These are phyloP conservation scores for Ganoderma meredithae DNA, from an alignment of 1,284 basidiomycete genomes.

Conservation along the genomic window DNA sequence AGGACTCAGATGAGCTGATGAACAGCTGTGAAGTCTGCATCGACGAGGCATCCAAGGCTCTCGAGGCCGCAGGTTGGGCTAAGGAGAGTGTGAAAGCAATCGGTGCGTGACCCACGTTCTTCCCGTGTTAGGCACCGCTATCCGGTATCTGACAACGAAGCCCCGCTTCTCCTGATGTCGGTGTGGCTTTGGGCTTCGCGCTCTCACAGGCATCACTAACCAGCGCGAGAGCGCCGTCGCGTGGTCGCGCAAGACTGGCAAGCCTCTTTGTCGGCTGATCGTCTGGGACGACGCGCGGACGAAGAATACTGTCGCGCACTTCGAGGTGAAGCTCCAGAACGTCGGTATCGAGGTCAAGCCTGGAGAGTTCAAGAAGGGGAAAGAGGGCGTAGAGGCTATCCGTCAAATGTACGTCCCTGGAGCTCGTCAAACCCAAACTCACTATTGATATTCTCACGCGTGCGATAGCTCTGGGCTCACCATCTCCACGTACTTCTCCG, in stretches of 20 bases:
- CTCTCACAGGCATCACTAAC: constrained; percentile 88
- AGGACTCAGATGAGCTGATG: constrained; percentile 89
- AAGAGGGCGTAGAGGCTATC: constrained; percentile 72
- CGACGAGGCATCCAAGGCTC: constrained; percentile 70
- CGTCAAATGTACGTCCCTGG: constrained; percentile 66
- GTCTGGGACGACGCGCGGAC: constrained; percentile 98
- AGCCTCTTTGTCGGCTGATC: constrained; percentile 88
- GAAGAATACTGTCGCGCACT: constrained; percentile 82
- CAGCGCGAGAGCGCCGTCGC: constrained; percentile 97
- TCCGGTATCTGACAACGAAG: neutral
- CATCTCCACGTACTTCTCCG: constrained; percentile 97
- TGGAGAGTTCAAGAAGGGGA: constrained; percentile 75
- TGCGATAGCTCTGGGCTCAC: constrained; percentile 82
- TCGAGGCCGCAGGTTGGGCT: constrained; percentile 81
- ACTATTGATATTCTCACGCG: neutral
- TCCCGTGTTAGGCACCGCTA: constrained; percentile 4
- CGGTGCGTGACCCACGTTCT: constrained; percentile 57
- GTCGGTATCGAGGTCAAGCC: constrained; percentile 79
- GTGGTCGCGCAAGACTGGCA: constrained; percentile 92
- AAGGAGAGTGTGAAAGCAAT: constrained; percentile 90
- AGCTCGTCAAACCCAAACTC: neutral
- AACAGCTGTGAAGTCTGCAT: constrained; percentile 84
- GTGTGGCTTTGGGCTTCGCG: constrained; percentile 6
- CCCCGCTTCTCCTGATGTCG: neutral
- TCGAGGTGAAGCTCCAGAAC: constrained; percentile 75